These are phyloP conservation scores for Aureobasidium namibiae DNA, from an alignment of 2,329 filamentous ascomycete species.

Conservation along the genomic window DNA sequence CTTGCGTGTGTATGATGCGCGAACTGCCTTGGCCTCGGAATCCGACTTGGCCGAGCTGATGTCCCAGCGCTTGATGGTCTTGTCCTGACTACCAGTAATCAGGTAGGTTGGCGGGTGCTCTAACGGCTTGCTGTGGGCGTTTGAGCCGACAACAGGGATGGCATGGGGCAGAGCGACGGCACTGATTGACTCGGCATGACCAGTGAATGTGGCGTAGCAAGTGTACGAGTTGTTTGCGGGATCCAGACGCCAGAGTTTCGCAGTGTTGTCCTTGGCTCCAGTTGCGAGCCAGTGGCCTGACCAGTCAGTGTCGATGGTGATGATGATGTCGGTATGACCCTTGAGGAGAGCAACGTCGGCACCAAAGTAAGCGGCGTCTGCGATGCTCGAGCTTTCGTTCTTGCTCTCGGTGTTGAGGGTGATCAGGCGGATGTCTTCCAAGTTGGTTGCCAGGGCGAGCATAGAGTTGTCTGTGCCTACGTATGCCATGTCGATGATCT, in stretches of 20 bases:
- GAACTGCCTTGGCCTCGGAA: conserved; percentile 40
- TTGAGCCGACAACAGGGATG: conserved; percentile 58
- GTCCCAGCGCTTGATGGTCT: conserved; percentile 92
- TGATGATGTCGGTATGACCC: conserved; percentile 92
- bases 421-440: conserved; percentile 83
- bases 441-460: conserved; percentile 87
- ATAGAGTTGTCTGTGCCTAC: conserved; percentile 71
- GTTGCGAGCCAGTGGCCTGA: conserved; percentile 95
- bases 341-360: conserved; percentile 79
- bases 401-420: conserved; percentile 47
- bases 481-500: conserved; percentile 91
- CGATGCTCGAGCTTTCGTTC: conserved; percentile 19
- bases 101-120: conserved; percentile 75
- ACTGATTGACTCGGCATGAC: conserved; percentile 88
- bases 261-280: conserved; percentile 93
- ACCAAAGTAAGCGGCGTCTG: conserved; percentile 60
- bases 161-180: conserved; percentile 75
- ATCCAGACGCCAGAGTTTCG: conserved; percentile 82
- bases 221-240: conserved; percentile 62
- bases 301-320: conserved; percentile 90
- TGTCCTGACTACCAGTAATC: conserved; percentile 88
- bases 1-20: conserved; percentile 79
- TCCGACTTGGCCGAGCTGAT: conserved; percentile 47
- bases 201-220: conserved; percentile 77
- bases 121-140: conserved; percentile 64